phyloP scores from a whole-genome alignment of 495 filamentous ascomycete species.

The Talaromyces thailandensis region DNA sequence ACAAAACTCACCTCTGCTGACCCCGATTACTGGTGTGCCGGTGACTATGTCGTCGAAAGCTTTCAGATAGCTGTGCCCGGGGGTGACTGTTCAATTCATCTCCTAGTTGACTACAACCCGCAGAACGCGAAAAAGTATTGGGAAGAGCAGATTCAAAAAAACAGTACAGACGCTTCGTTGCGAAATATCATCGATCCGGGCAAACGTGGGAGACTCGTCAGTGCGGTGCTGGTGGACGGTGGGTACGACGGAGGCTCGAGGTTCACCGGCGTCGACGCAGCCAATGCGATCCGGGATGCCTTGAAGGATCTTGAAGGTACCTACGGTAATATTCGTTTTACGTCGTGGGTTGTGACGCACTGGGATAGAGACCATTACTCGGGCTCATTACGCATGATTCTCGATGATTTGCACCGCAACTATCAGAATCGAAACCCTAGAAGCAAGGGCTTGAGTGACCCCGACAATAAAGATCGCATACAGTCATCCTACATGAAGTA shows the following conservation, averaged over 20 bases:
- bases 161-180: neutral
- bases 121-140: neutral
- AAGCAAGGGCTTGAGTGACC: too few species aligned
- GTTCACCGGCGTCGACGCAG: neutral
- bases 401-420: neutral
- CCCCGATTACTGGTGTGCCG: too few species aligned
- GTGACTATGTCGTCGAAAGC: neutral
- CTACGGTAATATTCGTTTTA: neutral
- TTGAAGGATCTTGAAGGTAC: neutral
- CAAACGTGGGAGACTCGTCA: neutral
- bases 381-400: neutral
- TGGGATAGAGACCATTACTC: neutral
- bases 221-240: neutral
- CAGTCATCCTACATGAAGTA: neutral
- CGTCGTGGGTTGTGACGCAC: neutral
- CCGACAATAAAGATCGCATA: too few species aligned
- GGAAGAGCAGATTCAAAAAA: neutral
- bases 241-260: neutral
- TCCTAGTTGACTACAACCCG: neutral
- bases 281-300: neutral
- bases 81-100: neutral
- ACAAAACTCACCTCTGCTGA: too few species aligned
- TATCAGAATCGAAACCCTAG: too few species aligned
- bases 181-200: neutral
- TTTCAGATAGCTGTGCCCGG: neutral